Evolutionary conservation across 306 rosid species (phyloP).

Genomic region (Pterocarpus santalinus): DNA sequence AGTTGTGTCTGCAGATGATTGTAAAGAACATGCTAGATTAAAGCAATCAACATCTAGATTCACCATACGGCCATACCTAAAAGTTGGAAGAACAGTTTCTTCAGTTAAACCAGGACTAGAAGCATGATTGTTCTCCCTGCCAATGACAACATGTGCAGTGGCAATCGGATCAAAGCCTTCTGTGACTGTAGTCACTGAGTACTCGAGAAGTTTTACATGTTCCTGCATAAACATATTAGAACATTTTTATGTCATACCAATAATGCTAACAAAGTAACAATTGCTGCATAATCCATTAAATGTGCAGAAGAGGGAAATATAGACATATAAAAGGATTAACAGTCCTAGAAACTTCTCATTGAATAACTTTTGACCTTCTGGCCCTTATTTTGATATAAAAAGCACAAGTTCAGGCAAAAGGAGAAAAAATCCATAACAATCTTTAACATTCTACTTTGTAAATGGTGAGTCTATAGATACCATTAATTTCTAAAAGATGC

Average conservation of each 20-base stretch:
- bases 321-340: too few relatives aligned
- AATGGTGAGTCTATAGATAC: not conserved
- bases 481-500: not conserved
- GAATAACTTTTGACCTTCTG: not conserved
- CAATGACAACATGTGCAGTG: constrained; percentile 68
- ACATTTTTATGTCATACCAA: not conserved
- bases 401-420: not conserved
- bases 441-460: not conserved
- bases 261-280: too few relatives aligned
- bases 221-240: constrained; percentile 59
- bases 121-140: constrained; percentile 50
- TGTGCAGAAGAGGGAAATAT: too few relatives aligned
- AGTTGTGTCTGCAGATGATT: not conserved
- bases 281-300: not conserved
- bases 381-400: not conserved
- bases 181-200: constrained; percentile 67
- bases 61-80: constrained; percentile 55
- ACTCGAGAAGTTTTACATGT: constrained; percentile 68
- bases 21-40: not conserved
- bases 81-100: constrained; percentile 63
- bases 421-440: not conserved
- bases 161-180: constrained; percentile 76
- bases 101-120: constrained; percentile 52
- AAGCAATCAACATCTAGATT: not conserved
- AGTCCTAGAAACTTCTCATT: too few relatives aligned